Evolutionary conservation across 2,329 filamentous ascomycete genomes (phyloP).

Genomic region (Hymenoscyphus fraxineus): DNA sequence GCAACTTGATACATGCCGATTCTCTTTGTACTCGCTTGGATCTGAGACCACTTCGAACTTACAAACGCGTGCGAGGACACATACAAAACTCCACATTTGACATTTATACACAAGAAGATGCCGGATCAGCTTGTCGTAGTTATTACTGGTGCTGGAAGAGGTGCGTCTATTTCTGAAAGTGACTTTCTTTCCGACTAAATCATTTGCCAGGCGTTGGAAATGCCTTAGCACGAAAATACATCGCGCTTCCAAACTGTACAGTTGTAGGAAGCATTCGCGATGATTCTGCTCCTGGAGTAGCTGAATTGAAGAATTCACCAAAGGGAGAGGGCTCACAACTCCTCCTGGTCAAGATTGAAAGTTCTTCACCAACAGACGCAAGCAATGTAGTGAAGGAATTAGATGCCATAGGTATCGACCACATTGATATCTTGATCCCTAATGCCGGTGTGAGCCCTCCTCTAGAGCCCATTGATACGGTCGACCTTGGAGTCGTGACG

Average conservation of each 20-base stretch:
- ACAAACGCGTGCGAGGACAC: neutral
- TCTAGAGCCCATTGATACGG: neutral
- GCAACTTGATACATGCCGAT: no score
- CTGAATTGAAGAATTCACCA: neutral
- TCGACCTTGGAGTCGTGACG: conserved; percentile 6
- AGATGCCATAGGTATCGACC: conserved; percentile 6
- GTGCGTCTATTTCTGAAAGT: neutral
- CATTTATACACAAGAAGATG: conserved; percentile 35
- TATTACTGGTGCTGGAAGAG: conserved; percentile 4
- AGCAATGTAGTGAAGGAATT: conserved; percentile 30
- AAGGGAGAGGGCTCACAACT: conserved; percentile 5
- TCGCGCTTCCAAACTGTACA: neutral
- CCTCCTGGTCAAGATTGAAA: conserved; percentile 9
- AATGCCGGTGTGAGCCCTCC: conserved; percentile 34
- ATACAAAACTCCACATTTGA: neutral
- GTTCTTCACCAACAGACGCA: conserved; percentile 22
- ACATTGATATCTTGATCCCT: conserved; percentile 37
- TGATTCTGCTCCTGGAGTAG: neutral
- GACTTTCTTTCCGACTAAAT: neutral
- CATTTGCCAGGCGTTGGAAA: neutral
- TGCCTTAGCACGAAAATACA: neutral
- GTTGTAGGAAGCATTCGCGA: conserved; percentile 8
- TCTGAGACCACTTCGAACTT: neutral
- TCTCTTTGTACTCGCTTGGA: no score
- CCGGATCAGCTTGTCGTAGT: conserved; percentile 32